Base-by-base conservation (phyloP, 2,329 filamentous ascomycete genomes). In the Colletotrichum orchidophilum region DNA sequence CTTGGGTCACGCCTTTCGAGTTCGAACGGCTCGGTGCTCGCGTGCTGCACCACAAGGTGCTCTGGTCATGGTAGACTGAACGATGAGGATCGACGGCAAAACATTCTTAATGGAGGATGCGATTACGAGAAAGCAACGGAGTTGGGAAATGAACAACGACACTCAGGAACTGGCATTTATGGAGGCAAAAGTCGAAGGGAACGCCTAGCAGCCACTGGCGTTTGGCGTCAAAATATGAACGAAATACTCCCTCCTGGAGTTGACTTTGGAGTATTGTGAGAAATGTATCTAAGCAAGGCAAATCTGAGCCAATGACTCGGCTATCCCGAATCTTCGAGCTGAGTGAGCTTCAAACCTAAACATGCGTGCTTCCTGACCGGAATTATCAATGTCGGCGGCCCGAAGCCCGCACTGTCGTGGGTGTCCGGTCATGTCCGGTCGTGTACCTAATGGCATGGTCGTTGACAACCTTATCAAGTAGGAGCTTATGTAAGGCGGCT, bases 1-100 rank as follows among this genome's bases (percentile, higher is more conserved):
- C 93, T 77, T 99, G 96, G 96, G 94, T 98, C 78, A 93, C 92
- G 15, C 89, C 90, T 57, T 87, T 92, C 76, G 96, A 98, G 85
- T 98, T 96, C 82, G 95, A 98, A 83, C 89, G 94, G 70, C 80
- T 98, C 64, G 96, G 95, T 3, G 88, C 91, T 71, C 89, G 96
- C 77, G 88, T 96, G 70, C 83, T 99, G 79, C 94, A 95, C 75
- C 94, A 96, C 82, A 97, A 97, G 86, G 88, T 91, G 65, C 82
- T 91, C 52, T 91, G 88, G 88, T 85, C 88, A 71, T 91, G 87
- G 87, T 89, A 81, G 66, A 66, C 5, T 35, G 49, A n/a, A n/a
- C n/a, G 53, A 53, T 39, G 24, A 39, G 18, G 21, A 46, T 21
- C 57, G 49, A 49, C 54, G 46, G 60, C 21, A n/a, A 54, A 39